Conservation (phyloP, 768 basidiomycete genomes). For the Lentinula guzmanii region DNA sequence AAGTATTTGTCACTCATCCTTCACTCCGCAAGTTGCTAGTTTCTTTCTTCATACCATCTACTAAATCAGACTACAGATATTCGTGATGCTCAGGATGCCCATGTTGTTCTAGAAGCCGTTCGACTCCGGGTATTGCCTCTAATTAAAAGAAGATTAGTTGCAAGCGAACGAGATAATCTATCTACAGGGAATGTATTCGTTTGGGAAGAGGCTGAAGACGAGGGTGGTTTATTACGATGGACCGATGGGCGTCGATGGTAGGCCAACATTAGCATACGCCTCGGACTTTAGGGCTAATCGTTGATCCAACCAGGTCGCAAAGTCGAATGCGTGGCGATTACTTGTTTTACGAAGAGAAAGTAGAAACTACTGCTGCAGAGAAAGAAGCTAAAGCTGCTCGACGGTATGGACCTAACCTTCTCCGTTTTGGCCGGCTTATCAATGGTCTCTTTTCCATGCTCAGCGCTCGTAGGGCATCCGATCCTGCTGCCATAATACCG, state of each 20-base stretch:
- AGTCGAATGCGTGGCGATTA: conserved; percentile 82
- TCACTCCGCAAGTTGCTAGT: conserved; percentile 33
- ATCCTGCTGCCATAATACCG: conserved; percentile 52
- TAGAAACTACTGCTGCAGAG: conserved; percentile 75
- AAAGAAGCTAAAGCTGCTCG: conserved; percentile 76
- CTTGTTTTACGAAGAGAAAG: conserved; percentile 80
- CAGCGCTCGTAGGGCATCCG: conserved; percentile 55
- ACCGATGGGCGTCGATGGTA: conserved; percentile 80
- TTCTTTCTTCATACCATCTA: neutral
- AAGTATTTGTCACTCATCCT: conserved; percentile 35
- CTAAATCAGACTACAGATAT: conserved; percentile 40
- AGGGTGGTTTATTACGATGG: conserved; percentile 65
- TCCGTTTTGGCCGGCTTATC: neutral
- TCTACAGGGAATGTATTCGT: conserved; percentile 75
- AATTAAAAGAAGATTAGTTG: conserved; percentile 63
- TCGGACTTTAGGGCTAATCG: neutral
- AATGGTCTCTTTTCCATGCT: neutral
- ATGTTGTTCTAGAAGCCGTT: conserved; percentile 72
- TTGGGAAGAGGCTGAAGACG: conserved; percentile 78
- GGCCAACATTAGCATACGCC: conserved; percentile 5
- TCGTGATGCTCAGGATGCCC: conserved; percentile 75
- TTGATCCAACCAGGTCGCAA: conserved; percentile 53
- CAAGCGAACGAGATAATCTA: conserved; percentile 64
- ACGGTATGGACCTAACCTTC: conserved; percentile 35
- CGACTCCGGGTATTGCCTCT: conserved; percentile 64